Percentiles rank a stretch among this genome's conserved stretches.
Conservation (phyloP, 805 yeast species). For the Candida methanosorbosa region DNA sequence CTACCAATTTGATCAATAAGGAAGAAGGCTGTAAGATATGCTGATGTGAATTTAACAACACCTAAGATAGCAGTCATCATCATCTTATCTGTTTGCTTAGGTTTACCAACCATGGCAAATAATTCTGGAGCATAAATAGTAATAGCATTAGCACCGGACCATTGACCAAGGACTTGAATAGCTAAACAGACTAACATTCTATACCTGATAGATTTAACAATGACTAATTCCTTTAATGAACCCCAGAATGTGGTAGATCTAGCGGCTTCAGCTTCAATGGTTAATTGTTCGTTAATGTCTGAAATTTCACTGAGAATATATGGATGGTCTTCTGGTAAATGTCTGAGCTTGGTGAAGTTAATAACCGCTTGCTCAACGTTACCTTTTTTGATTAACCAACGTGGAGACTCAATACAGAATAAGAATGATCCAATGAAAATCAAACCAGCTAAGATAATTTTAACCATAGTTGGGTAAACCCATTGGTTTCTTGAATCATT, state of each 20-base stretch:
- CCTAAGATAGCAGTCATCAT: conserved; percentile 46
- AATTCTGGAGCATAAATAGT: conserved; percentile 50
- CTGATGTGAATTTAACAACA: conserved; percentile 40
- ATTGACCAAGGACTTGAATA: conserved; percentile 43
- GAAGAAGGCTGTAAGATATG: conserved; percentile 43
- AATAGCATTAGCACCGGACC: conserved; percentile 52
- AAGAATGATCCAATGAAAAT: conserved; percentile 32
- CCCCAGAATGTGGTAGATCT: conserved; percentile 13
- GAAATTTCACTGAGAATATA: conserved; percentile 40
- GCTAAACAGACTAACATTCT: conserved; percentile 33
- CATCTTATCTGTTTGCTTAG: conserved; percentile 26
- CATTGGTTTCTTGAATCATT: conserved; percentile 32
- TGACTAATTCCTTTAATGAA: conserved; percentile 25
- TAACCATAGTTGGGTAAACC: conserved; percentile 42
- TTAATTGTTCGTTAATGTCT: conserved; percentile 40
- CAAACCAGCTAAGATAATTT: conserved; percentile 39
- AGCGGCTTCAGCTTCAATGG: conserved; percentile 16
- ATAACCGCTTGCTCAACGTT: conserved; percentile 30
- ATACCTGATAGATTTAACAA: conserved; percentile 32
- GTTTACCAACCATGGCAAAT: conserved; percentile 37
- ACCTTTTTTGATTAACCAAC: conserved; percentile 33
- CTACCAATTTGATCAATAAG: conserved; percentile 46
- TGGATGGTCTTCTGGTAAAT: conserved; percentile 37
- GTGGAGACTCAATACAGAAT: no score
- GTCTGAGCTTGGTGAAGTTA: conserved; percentile 33